Base-by-base conservation (phyloP, 2,329 filamentous ascomycete species). In the Penicillium olsonii region DNA sequence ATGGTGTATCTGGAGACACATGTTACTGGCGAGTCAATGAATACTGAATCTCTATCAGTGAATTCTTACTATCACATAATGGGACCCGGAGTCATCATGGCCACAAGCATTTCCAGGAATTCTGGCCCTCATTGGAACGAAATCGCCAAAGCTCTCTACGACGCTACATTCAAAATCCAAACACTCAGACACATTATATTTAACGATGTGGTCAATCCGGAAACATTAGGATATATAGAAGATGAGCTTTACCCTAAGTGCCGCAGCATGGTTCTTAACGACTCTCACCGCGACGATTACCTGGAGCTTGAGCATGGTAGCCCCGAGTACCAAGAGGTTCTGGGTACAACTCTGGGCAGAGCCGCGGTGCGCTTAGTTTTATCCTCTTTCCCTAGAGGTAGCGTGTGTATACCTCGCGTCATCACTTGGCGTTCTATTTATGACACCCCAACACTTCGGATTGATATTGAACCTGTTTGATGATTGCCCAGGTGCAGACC, bases 291-390 rank as follows among this genome's bases (percentile, higher is more conserved):
- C n/a, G n/a, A n/a, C n/a, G n/a, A n/a, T 2, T 18, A 8, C 14
- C 12, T 19, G 11, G 17, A 7, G 11, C 3, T 48, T 37, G 15
- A 37, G 14, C 18, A 37, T 35, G 41, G 34, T 9, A 47, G 29
- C 19, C 10, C 2, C 15, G 38, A 42, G 17, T 47, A 22, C 34
- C 14, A 42, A 12, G 14, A 47, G 24, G 12, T 47, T 3, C 17
- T 47, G 5, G 45, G 45, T 5, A 42, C 45, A 18, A 10, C 12
- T 3, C 10, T 47, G 5, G 45, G 45, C 2, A 47, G n/a, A 35
- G 10, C 31, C 10, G 11, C 18, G n/a, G 29, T 17, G 3, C 19
- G 15, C 14, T 18, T 47, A 15, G n/a, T 42, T 7, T 10, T 47
- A 10, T 47, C 38, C n/a, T 22, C 20, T 18, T 17, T 43, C 11